Conservation (phyloP, 148 eudicot genomes). For the Heliamphora exappendiculata region DNA sequence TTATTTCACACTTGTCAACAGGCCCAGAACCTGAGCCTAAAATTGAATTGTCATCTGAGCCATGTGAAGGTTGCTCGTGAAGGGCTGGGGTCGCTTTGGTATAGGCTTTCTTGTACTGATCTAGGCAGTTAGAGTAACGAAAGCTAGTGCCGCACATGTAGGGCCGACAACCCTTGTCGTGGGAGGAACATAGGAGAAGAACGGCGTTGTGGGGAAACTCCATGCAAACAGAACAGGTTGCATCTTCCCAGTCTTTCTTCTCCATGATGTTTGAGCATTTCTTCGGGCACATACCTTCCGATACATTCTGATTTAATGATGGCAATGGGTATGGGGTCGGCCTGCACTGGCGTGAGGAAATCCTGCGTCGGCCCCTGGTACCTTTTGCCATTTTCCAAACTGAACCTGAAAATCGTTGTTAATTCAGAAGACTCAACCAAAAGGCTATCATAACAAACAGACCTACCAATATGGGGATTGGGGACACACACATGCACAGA, state of each 20-base stretch:
- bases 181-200: conserved; percentile 61
- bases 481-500: background rate
- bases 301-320: conserved; percentile 11
- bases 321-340: conserved; percentile 39
- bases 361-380: conserved; percentile 47
- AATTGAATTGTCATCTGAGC: conserved; percentile 13
- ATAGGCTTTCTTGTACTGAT: conserved; percentile 59
- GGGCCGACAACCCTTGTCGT: conserved; percentile 63
- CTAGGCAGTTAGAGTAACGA: conserved; percentile 62
- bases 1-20: conserved; percentile 23
- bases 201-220: conserved; percentile 67
- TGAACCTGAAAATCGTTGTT: conserved; percentile 11
- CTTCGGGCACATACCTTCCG: conserved; percentile 7
- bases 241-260: conserved; percentile 56
- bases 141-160: conserved; percentile 68
- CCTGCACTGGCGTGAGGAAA: conserved; percentile 45
- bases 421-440: background rate
- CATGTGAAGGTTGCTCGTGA: conserved; percentile 13
- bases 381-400: conserved; percentile 47
- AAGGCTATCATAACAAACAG: background rate
- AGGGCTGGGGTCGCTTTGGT: conserved; percentile 26
- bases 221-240: conserved; percentile 64
- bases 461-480: too few species aligned
- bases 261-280: conserved; percentile 25
- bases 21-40: conserved; percentile 18